Evolutionary conservation across 2,329 filamentous ascomycete genomes (phyloP), one percentile per base, ranked within the genome.

Genomic region (Diplodia corticola): DNA sequence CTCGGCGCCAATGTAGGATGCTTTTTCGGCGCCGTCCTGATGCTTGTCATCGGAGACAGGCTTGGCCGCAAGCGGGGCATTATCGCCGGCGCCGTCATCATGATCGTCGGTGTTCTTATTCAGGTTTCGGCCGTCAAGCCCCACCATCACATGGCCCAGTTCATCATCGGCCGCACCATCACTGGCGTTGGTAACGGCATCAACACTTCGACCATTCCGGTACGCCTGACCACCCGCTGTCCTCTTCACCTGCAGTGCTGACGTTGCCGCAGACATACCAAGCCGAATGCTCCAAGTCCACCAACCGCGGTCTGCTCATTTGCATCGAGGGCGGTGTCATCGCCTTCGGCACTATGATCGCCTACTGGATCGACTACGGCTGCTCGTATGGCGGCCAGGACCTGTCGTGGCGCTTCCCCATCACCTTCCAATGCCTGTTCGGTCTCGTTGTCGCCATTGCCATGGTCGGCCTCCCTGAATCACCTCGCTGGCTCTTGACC

Each of bases 291-390:
- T 82, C 82, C 3, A 80, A 78, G 66, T 82, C 85, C 0, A 83
- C 82, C 70, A 87, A 87, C 74, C 82, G 86, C 69, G 86, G 86
- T 69, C 80, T 87, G 24, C 75, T 88, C 61, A 88, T 88, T 70
- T 87, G 85, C 73, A 86, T 88, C 59, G 85, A 82, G 71, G 84
- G 81, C 70, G 83, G 83, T 72, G 76, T 79, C 37, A 82, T 84
- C 53, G 82, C 82, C 6, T 81, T 84, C 63, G 83, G 83, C 37
- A 83, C 81, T 7, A 71, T 81, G 17, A 83, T 85, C 59, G 82
- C 82, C 1, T 84, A 84, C 73, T 84, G 82, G 82, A 70, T 75
- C 1, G 75, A 78, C 40, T 78, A 73, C 33, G 76, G 73, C 12
- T 77, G 74, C 66, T 72, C 71, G 7, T 77, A 73, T 59, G 74